Base-by-base conservation (phyloP, 768 basidiomycete genomes). In the Naganishia vishniacii region DNA sequence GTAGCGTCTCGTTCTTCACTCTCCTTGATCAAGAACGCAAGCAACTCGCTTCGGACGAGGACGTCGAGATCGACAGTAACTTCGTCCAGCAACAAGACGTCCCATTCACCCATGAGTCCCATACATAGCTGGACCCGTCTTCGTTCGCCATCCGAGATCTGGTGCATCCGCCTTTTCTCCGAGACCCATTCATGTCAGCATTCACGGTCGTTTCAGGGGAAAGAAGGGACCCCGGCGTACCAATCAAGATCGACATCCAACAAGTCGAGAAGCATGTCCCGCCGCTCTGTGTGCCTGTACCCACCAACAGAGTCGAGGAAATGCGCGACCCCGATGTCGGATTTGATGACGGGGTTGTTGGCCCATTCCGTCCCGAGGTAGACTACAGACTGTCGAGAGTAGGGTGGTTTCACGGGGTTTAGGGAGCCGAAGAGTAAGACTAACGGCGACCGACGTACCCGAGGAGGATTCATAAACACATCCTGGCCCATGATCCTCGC, bases 291-390 rank as follows among this genome's bases (percentile, higher is more conserved):
- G 79, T 97, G 84, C 59, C 91, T 82, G 75, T 95, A 97, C 0
- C 95, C 95, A 15, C 95, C 95, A 4, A 99, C 90, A 18, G 91
- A 93, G 75, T 99, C 90, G n/a, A 99, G 81, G 77, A 99, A 99
- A 49, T 84, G 81, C n/a, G 88, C 85, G 3, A 99, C 95, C 32
- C 86, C 80, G 66, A 98, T 93, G 76, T 98, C 95, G 9, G 88
- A 81, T 32, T 93, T 84, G 13, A 98, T 93, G 63, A 97, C 94
- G 0, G 93, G 91, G 78, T 99, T 98, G 85, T 89, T 89, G 0
- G 92, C 92, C 91, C 94, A 97, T 79, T 98, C 93, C 1, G 93
- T 98, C 23, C 93, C 93, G 12, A 95, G 82, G 75, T 88, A 90
- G 20, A 89, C 86, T 34, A 94, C 83, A 7, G 88, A 56, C 89